These are phyloP conservation scores for Erodium moschatum DNA, from an alignment of 441 rosid genomes.

Conservation along the genomic window DNA sequence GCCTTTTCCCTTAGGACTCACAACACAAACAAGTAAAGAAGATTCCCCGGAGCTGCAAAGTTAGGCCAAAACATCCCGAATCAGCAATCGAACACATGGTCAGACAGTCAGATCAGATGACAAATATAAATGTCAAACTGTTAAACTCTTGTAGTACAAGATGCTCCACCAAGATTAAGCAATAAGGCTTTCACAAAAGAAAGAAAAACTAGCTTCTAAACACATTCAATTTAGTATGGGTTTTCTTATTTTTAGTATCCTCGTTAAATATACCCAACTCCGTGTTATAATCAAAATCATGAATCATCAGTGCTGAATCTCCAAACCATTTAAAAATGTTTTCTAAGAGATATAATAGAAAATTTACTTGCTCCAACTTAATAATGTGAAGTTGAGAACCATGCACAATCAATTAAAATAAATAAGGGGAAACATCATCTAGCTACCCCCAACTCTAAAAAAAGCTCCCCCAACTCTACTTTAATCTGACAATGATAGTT, in stretches of 20 bases:
- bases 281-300: slow-evolving; percentile 5
- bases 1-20: background rate
- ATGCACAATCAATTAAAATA: background rate
- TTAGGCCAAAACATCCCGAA: background rate
- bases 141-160: background rate
- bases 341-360: background rate
- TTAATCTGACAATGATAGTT: too few species aligned
- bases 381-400: background rate
- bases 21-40: background rate
- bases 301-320: background rate
- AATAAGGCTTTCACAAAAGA: background rate
- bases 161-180: background rate
- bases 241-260: slow-evolving; percentile 4
- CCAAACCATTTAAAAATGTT: background rate
- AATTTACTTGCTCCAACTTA: background rate
- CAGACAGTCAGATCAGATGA: background rate
- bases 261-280: background rate
- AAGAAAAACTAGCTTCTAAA: background rate
- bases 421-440: background rate
- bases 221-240: background rate
- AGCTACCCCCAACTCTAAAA: too few species aligned
- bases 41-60: background rate
- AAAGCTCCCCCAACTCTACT: too few species aligned
- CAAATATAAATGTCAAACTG: background rate
- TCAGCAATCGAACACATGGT: background rate